Evolutionary conservation across 805 yeast genomes (phyloP).

Genomic region (Saccharomycopsis vini): DNA sequence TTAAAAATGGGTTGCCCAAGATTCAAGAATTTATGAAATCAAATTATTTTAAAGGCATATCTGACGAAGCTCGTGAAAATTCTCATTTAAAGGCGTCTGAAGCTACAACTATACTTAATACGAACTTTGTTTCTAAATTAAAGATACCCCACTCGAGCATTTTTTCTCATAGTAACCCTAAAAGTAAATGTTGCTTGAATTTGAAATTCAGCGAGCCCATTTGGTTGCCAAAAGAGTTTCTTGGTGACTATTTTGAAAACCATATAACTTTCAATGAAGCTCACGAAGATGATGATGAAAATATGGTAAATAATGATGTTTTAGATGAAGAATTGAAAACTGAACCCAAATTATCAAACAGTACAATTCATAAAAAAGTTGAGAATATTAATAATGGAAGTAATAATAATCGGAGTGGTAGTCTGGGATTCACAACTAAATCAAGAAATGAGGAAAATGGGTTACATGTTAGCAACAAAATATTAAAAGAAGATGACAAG

Average conservation of each 20-base stretch:
- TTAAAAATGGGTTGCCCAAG: constrained; percentile 4
- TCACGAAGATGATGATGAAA: neutral
- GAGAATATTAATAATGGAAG: neutral
- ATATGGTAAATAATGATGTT: neutral
- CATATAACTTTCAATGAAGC: constrained; percentile 6
- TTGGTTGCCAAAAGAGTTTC: constrained; percentile 12
- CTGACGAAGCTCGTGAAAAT: neutral
- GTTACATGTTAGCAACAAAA: constrained; percentile 2
- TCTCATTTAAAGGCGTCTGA: neutral
- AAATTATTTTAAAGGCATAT: neutral
- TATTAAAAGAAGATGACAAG: neutral
- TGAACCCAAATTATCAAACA: neutral
- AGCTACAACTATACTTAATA: neutral
- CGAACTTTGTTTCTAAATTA: constrained; percentile 1
- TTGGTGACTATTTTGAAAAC: constrained; percentile 6
- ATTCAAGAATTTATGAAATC: neutral
- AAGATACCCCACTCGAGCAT: neutral
- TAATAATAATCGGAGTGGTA: neutral
- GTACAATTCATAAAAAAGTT: neutral
- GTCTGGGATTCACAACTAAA: constrained; percentile 4
- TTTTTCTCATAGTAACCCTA: neutral
- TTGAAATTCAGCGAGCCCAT: constrained; percentile 1
- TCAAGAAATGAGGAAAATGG: constrained; percentile 8
- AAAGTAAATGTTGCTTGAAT: constrained; percentile 6
- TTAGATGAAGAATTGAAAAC: neutral